Conservation (phyloP, 306 rosid species). For the Acacia confusa region DNA sequence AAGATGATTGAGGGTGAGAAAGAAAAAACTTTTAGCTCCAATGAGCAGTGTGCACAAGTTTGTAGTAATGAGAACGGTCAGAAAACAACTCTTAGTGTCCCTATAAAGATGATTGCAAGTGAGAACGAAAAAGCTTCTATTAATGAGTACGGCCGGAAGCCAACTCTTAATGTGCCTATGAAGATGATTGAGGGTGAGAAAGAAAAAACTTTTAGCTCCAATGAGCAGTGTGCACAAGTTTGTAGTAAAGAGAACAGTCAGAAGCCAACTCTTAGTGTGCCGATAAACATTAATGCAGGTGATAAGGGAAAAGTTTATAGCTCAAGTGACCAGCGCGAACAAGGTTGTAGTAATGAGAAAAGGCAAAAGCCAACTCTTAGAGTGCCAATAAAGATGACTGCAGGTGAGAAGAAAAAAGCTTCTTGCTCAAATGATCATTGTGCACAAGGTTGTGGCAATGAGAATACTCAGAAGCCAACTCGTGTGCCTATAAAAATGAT, state of each 20-base stretch:
- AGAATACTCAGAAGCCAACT: not conserved
- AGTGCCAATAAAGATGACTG: constrained; percentile 14
- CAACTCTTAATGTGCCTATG: not conserved
- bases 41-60: not conserved
- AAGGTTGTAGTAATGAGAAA: not conserved
- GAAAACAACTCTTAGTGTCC: not conserved
- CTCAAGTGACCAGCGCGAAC: not conserved
- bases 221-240: no score
- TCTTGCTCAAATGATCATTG: not conserved
- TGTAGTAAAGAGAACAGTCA: no score
- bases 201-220: no score
- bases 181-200: not conserved
- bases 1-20: not conserved
- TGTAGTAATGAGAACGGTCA: constrained; percentile 1
- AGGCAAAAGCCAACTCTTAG: not conserved
- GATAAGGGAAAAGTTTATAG: not conserved
- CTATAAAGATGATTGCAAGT: not conserved
- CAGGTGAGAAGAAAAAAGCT: not conserved
- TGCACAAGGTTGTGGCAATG: not conserved
- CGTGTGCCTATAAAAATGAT: not conserved
- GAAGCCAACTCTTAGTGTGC: no score
- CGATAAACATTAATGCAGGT: not conserved
- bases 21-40: not conserved
- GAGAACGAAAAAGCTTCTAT: no score
- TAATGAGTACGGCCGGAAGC: constrained; percentile 1